Evolutionary conservation across 371 early-diverging fungal species (phyloP), one percentile per base, ranked within the genome.

Genomic region (Mucor mucedo): DNA sequence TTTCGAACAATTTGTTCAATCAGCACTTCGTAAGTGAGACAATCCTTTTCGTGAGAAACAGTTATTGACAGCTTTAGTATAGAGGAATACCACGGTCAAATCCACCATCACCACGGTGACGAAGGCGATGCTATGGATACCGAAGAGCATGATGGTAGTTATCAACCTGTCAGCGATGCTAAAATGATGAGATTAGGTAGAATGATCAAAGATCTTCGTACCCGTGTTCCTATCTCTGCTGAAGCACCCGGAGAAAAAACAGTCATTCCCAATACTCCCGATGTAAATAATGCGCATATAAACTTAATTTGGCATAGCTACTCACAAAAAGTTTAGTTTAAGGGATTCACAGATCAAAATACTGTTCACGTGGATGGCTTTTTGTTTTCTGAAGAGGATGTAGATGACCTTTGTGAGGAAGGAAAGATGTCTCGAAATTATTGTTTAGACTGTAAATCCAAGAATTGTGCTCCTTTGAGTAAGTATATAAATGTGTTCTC

Each of bases 291-390:
- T 48, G 14, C 8, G 27, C 27, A 54, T 14, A 4, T 54, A 21
- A 21, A 21, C 21, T 21, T 14, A 16, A n/a, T 41, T 11, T 49
- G 4, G 35, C 10, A 54, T 4, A 32, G 9, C 47, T 30, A 53
- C 30, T 32, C 33, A 45, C 52, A 28, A 13, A 32, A 38, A 5
- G 3, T 8, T 3, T 72, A 88, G 88, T 86, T 80, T 60, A 73
- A 77, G 44, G 87, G 75, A 7, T 84, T 77, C 41, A 81, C 72
- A 27, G 77, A 78, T 42, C 73, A 84, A 50, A 87, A 86, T 55
- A 87, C 87, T 0, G 78, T 87, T 5, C 87, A 87, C 72, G 89
- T 89, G 1, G 89, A 89, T 60, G 78, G 82, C 2, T 89, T 89
- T 62, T 65, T 89, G 35, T 89, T 83, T 65, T 75, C 77, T 13